Evolutionary conservation across 2,329 filamentous ascomycete species (phyloP).

Genomic region (Cercospora janseana): DNA sequence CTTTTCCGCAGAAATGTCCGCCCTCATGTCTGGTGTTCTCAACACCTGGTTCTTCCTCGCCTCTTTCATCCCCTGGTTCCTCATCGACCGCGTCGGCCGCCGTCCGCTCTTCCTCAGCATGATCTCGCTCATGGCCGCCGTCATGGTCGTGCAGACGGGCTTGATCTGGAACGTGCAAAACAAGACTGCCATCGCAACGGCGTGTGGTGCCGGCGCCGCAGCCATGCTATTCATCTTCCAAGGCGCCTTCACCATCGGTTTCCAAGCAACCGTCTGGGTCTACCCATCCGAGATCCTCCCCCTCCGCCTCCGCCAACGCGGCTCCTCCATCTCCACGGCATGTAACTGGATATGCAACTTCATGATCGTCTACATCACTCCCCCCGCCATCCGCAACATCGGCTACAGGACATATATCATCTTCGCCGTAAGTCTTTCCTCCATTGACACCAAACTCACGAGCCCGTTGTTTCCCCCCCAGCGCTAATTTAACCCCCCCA

Average conservation of each 20-base stretch:
- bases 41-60: constrained; percentile 53
- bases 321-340: constrained; percentile 36
- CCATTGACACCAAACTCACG: neutral
- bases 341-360: constrained; percentile 50
- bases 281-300: constrained; percentile 62
- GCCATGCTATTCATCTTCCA: constrained; percentile 64
- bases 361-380: constrained; percentile 66
- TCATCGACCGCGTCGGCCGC: constrained; percentile 38
- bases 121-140: constrained; percentile 52
- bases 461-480: neutral
- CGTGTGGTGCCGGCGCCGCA: constrained; percentile 38
- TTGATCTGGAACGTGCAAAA: constrained; percentile 39
- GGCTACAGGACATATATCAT: constrained; percentile 55
- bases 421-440: constrained; percentile 29
- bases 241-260: constrained; percentile 59
- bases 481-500: constrained; percentile 1
- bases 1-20: constrained; percentile 29
- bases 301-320: constrained; percentile 33
- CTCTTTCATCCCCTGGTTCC: constrained; percentile 49
- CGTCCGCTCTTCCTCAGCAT: constrained; percentile 36
- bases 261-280: constrained; percentile 62
- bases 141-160: constrained; percentile 62
- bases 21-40: constrained; percentile 36
- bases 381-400: constrained; percentile 58
- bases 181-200: constrained; percentile 29